phyloP scores from a whole-genome alignment of 768 basidiomycete genomes.

The Trametopsis cervina region DNA sequence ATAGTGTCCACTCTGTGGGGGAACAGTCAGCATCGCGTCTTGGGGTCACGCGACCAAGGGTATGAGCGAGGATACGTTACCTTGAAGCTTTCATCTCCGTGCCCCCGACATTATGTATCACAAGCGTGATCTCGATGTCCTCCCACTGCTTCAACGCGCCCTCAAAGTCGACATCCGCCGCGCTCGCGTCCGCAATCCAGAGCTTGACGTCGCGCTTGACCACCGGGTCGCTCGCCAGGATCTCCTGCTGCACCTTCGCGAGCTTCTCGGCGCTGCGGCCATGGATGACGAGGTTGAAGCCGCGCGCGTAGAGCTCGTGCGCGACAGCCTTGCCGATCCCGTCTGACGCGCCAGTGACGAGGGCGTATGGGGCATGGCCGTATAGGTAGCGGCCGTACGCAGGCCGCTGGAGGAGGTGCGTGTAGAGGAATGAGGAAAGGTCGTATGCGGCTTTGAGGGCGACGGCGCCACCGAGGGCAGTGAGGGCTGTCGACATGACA shows the following conservation, averaged over 20 bases:
- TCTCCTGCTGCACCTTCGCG: constrained; percentile 16
- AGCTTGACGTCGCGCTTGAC: constrained; percentile 15
- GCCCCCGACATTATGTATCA: constrained; percentile 23
- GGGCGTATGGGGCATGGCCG: constrained; percentile 18
- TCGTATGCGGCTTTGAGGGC: constrained; percentile 9
- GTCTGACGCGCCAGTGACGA: constrained; percentile 24
- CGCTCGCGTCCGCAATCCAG: constrained; percentile 21
- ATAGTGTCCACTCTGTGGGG: constrained; percentile 18
- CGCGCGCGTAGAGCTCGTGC: constrained; percentile 19
- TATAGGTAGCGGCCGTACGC: constrained; percentile 17
- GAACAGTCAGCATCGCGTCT: too few relatives aligned
- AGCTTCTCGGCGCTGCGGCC: constrained; percentile 22
- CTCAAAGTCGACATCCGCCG: constrained; percentile 15
- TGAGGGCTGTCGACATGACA: too few relatives aligned
- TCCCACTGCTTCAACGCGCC: constrained; percentile 15
- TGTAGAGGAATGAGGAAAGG: constrained; percentile 12
- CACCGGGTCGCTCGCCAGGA: constrained; percentile 3
- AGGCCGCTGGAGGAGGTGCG: constrained; percentile 14
- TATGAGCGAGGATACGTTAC: constrained; percentile 10
- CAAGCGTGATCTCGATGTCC: constrained; percentile 22
- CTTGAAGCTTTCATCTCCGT: constrained; percentile 5
- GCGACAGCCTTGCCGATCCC: constrained; percentile 23
- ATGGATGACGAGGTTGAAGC: constrained; percentile 25
- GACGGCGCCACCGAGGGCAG: constrained; percentile 13
- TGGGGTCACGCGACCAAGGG: too few relatives aligned